Base-by-base conservation (phyloP, 1,284 basidiomycete genomes). In the Schizophyllum commune region DNA sequence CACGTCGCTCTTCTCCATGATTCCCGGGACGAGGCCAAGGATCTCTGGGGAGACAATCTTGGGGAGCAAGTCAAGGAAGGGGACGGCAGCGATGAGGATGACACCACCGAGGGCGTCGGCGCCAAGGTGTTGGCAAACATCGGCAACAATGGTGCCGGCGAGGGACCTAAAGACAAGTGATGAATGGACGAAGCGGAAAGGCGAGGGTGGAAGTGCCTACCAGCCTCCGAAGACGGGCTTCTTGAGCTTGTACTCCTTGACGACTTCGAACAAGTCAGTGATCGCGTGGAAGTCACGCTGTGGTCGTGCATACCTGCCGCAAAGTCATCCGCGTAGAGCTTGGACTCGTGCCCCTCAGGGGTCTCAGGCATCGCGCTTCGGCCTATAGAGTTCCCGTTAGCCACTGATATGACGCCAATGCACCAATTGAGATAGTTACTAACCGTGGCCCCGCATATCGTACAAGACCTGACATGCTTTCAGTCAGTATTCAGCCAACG, bases 401-500 rank as follows among this genome's bases (percentile, higher is more conserved):
- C 27, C 27, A 27, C 27, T 27, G 27, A 27, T 27, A 27, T 27
- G 27, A 27, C 27, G 27, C 2, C 27, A 27, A 5, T 27, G 27
- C 27, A 3, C 27, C 27, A 27, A 27, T 5, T 27, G 27, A 27
- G 27, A 27, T 27, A 27, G 27, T 9, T 47, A 47, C 39, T 3
- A 11, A n/a, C 72, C 71, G 61, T 71, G 70, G 7, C 71, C 71
- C 32, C 72, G 70, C 55, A 70, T 61, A 34, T 75, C 74, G 63
- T 75, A 75, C 53, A 71, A 63, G 39, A 76, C 68, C 72, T 74
- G 51, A 7, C 7, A 21, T 13, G 2, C n/a, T 32, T 53, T 11
- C 22, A n/a, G 39, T 52, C 13, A 13, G 19, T 33, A 58, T 6
- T 51, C 20, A 54, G n/a, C 15, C 6, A 32, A 32, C 32, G 13